phyloP scores from a whole-genome alignment of 2,329 filamentous ascomycete species.

The Ilyonectria destructans region DNA sequence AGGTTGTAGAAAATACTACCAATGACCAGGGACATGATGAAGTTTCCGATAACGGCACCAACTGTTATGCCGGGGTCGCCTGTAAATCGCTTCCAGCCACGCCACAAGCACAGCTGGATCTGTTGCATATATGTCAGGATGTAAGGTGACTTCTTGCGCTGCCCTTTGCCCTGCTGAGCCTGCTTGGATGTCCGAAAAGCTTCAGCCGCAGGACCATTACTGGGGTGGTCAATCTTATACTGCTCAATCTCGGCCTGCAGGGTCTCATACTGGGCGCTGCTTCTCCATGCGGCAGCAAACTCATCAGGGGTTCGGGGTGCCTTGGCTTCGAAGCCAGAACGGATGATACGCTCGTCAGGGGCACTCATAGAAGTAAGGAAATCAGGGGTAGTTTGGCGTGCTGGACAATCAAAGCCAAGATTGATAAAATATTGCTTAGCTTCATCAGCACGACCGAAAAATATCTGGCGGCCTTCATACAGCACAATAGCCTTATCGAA shows the following conservation, averaged over 20 bases:
- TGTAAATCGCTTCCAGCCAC: constrained; percentile 58
- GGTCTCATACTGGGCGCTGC: constrained; percentile 39
- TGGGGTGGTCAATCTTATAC: constrained; percentile 52
- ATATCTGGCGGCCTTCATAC: constrained; percentile 79
- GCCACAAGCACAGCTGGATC: constrained; percentile 60
- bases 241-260: constrained; percentile 49
- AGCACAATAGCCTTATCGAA: constrained; percentile 80
- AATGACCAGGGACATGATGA: constrained; percentile 30
- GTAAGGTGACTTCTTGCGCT: constrained; percentile 65
- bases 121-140: constrained; percentile 65
- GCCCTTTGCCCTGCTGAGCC: constrained; percentile 51
- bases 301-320: constrained; percentile 58
- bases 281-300: constrained; percentile 57
- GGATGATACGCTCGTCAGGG: constrained; percentile 54
- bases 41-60: constrained; percentile 35
- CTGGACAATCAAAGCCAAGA: constrained; percentile 75
- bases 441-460: constrained; percentile 71
- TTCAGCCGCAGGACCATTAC: constrained; percentile 43
- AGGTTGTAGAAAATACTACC: constrained; percentile 43
- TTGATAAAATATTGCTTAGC: constrained; percentile 75
- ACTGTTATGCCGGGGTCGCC: constrained; percentile 46
- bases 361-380: constrained; percentile 73
- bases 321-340: constrained; percentile 53
- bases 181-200: constrained; percentile 49
- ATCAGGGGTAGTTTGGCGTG: constrained; percentile 76